phyloP scores from a whole-genome alignment of 2,329 filamentous ascomycete genomes.

The Triangularia verruculosa region DNA sequence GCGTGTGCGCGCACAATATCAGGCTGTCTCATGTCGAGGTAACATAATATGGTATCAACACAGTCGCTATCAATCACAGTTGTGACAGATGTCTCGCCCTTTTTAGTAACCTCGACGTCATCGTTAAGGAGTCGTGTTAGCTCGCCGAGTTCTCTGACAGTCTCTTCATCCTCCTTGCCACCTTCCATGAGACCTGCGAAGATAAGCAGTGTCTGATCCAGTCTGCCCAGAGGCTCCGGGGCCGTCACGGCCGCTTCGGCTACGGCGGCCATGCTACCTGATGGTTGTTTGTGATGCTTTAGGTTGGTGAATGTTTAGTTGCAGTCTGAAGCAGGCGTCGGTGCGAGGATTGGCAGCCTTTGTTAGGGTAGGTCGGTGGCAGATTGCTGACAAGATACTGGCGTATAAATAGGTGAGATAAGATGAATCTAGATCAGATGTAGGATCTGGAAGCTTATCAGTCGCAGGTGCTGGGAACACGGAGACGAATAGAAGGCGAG shows the following conservation, averaged over 20 bases:
- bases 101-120: conserved; percentile 46
- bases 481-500: background rate
- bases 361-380: background rate
- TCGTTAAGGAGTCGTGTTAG: conserved; percentile 60
- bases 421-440: background rate
- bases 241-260: conserved; percentile 2
- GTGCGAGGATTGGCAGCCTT: background rate
- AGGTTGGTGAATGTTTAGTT: background rate
- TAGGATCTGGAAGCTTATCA: background rate
- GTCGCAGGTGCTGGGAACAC: background rate
- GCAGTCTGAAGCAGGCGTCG: background rate
- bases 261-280: conserved; percentile 16
- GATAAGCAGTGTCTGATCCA: conserved; percentile 70
- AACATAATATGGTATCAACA: conserved; percentile 81
- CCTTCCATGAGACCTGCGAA: conserved; percentile 89
- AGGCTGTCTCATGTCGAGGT: conserved; percentile 79
- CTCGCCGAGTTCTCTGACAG: conserved; percentile 55
- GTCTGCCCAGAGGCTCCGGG: conserved; percentile 14
- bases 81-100: conserved; percentile 51
- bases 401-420: background rate
- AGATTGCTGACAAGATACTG: background rate
- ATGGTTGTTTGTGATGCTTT: background rate
- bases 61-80: conserved; percentile 68
- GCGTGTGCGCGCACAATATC: conserved; percentile 75
- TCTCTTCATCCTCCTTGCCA: conserved; percentile 76